These are phyloP conservation scores for Chamaecyparis obtusa DNA, from an alignment of 75 land plant species.

Conservation along the genomic window DNA sequence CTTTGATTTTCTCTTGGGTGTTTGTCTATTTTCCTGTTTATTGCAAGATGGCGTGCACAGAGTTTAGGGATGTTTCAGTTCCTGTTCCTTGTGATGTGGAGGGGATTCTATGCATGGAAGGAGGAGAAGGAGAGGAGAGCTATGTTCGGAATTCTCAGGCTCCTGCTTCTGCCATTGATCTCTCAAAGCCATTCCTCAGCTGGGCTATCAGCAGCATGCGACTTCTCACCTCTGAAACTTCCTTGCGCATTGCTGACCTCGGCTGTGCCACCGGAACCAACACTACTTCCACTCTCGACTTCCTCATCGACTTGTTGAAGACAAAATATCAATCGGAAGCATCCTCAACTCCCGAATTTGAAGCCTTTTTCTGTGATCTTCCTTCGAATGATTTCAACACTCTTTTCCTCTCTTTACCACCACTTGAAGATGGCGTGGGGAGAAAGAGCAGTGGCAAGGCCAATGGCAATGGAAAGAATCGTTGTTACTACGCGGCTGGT, in stretches of 20 bases:
- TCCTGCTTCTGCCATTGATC: too few species aligned
- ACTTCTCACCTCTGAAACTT: slow-evolving; percentile 16
- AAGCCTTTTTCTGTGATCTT: slow-evolving; percentile 52
- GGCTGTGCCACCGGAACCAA: slow-evolving; percentile 64
- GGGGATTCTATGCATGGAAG: slow-evolving; percentile 39
- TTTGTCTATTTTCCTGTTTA: too few species aligned
- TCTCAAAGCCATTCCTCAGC: slow-evolving; percentile 23
- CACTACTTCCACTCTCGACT: slow-evolving; percentile 29
- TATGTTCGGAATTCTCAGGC: too few species aligned
- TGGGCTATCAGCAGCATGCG: slow-evolving; percentile 16
- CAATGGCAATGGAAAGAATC: not conserved
- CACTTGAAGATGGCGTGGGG: not conserved
- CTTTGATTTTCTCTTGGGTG: too few species aligned
- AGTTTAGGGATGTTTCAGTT: not conserved
- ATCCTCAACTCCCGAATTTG: slow-evolving; percentile 40
- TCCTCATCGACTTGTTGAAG: slow-evolving; percentile 25
- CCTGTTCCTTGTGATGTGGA: not conserved
- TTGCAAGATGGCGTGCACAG: not conserved
- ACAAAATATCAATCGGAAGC: slow-evolving; percentile 10
- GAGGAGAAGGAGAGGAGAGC: slow-evolving; percentile 37
- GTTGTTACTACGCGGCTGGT: slow-evolving; percentile 36
- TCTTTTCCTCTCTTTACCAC: slow-evolving; percentile 37
- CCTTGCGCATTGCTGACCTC: slow-evolving; percentile 46
- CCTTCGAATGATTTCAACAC: slow-evolving; percentile 73
- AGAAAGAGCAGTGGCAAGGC: not conserved